Base-by-base conservation (phyloP, 208 protist species). In the Herpetomonas samuelpessoai region DNA sequence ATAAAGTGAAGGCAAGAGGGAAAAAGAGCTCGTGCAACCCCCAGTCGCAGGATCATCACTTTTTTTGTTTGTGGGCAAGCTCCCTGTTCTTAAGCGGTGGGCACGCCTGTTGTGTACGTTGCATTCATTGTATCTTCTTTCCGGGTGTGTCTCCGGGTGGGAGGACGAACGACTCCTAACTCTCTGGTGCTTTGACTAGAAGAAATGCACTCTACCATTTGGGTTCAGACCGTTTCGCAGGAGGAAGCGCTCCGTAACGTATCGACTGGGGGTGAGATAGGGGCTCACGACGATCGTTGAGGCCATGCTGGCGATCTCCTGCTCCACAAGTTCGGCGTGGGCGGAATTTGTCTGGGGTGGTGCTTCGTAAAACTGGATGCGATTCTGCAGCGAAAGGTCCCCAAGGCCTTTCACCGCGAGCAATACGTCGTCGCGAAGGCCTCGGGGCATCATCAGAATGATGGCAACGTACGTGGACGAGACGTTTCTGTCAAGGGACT, bases 181-280 rank as follows among this genome's bases (percentile, higher is more conserved):
- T 35, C 51, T 45, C 14, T 44, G 4, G 4, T 64, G 24, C 19
- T 56, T 28, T 50, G 1, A n/a, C 64, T 63, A 88, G 38, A 88
- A 83, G 24, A 76, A 68, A 68, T 71, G 76, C 3, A 89, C 45
- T 18, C 55, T 48, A 14, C 38, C 46, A 12, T 19, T 25, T 10
- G 76, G 56, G 6, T 39, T 63, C 9, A 89, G 38, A 3, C 58
- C 41, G 55, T 83, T 30, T 6, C 68, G 51, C 2, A 89, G 72
- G 41, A 86, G 52, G 48, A 75, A 89, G 18, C 45, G 48, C 56
- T 89, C 83, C 31, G 76, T 48, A 6, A 79, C 74, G 47, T 79
- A 77, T 31, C 69, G 71, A 41, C 79, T 81, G 0, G 72, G 16
- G 0, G 24, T 29, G 18, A 79, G 29, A 26, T 74, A 89, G 1